Percentiles rank a stretch among this genome's conserved stretches.
phyloP scores from a whole-genome alignment of 1,284 basidiomycete species.

The Kalmanozyma brasiliensis region DNA sequence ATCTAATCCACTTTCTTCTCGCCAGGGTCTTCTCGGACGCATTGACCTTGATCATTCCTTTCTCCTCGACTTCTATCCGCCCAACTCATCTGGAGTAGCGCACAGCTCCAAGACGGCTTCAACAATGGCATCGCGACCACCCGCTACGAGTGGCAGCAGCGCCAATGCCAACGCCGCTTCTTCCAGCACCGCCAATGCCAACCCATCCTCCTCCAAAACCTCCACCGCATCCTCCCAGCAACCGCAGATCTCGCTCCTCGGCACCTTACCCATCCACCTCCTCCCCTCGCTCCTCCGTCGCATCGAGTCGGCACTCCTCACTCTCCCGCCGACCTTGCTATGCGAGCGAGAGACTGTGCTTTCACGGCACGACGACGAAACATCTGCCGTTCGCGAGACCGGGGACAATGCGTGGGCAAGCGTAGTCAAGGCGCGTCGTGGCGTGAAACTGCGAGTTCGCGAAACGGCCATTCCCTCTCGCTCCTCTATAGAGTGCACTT shows the following conservation, averaged over 20 bases:
- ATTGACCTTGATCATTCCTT: conserved; percentile 13
- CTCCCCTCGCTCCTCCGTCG: conserved; percentile 18
- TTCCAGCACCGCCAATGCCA: conserved; percentile 3
- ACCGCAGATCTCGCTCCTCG: conserved; percentile 41
- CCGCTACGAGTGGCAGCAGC: neutral
- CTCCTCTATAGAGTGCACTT: conserved; percentile 17
- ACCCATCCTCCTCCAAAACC: conserved; percentile 5
- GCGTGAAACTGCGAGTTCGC: conserved; percentile 27
- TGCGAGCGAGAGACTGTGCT: conserved; percentile 41
- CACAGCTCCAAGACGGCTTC: conserved; percentile 7
- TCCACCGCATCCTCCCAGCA: conserved; percentile 10
- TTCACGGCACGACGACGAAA: conserved; percentile 32
- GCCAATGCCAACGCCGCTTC: neutral
- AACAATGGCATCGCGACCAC: conserved; percentile 1
- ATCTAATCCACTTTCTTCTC: conserved; percentile 5
- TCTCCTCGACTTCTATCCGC: neutral
- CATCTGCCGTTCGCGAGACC: conserved; percentile 38
- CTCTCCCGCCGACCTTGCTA: conserved; percentile 15
- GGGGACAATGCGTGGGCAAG: conserved; percentile 50
- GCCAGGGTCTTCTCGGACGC: conserved; percentile 9
- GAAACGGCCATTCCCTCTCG: conserved; percentile 9
- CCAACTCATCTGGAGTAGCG: neutral
- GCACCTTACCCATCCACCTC: conserved; percentile 28
- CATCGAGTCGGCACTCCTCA: conserved; percentile 20
- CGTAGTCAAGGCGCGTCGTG: conserved; percentile 32